Base-by-base conservation (phyloP, 257 asterid genomes). In the Thymus quinquecostatus region DNA sequence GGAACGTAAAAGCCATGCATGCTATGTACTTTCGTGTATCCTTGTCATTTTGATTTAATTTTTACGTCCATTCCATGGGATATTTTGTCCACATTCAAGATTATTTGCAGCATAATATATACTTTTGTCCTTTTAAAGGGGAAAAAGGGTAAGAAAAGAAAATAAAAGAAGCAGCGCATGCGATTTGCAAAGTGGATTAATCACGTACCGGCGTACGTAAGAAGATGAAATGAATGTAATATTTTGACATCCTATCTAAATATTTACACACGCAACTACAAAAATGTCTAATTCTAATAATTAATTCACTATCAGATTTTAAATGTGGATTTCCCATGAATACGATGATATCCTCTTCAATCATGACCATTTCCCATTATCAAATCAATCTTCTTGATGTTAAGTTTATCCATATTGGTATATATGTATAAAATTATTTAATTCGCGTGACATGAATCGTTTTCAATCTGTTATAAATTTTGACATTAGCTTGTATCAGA, bases 231-330 rank as follows among this genome's bases (percentile, higher is more conserved):
- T 47, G 59, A 53, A 51, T 67, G 21, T 51, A 34, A 67, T 34
- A 48, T 33, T 70, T 55, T 60, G 60, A 47, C 50, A 33, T 59
- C 13, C 6, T 45, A 21, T 11, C 38, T 29, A 10, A 40, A 68
- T 21, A 54, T 38, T 55, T 43, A 56, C 57, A 56, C 66, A 69
- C 66, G 74, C 36, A 69, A 41, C 59, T 58, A 10, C 21, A 47
- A 3, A 34, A 28, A 47, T 14, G 12, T 7, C 36, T 28, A 55
- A 68, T 8, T 41, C 58, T 5, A 13, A 45, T 58, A 29, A 70
- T 58, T 58, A 29, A 70, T 58, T 57, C 48, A 3, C 13, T 4
- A 63, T 27, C 44, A 30, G 7, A 36, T 29, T 44, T 44, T 10
- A n/a, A 43, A 21, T 21, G 21, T 21, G 21, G 21, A 21, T 21